A percentile compares a stretch with the other conserved stretches of the same genome.
Conservation (phyloP, 2,329 filamentous ascomycete genomes). For the Helotiales sp. region DNA sequence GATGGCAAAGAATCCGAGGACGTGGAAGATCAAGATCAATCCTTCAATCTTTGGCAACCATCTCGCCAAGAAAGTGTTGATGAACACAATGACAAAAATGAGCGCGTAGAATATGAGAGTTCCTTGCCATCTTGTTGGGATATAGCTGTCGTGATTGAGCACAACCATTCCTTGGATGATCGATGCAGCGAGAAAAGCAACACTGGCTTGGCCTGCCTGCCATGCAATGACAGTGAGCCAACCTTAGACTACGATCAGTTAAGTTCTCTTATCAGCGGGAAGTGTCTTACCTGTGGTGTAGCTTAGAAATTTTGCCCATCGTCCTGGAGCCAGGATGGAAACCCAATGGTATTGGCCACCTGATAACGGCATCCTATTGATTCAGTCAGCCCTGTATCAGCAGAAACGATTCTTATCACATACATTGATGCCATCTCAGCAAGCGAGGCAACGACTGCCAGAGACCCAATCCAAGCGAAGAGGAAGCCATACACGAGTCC, state of each 20-base stretch:
- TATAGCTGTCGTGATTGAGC: constrained; percentile 45
- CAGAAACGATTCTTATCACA: constrained; percentile 20
- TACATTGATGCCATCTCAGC: constrained; percentile 37
- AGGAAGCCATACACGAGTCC: constrained; percentile 33
- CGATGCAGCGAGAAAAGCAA: constrained; percentile 50
- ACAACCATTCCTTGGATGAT: constrained; percentile 53
- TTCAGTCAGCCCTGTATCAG: constrained; percentile 15
- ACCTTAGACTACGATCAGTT: constrained; percentile 41
- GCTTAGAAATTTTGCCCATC: constrained; percentile 56
- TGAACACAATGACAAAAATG: constrained; percentile 46
- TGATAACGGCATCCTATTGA: constrained; percentile 53
- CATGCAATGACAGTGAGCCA: constrained; percentile 58
- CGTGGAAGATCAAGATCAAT: constrained; percentile 54
- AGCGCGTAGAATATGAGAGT: constrained; percentile 50
- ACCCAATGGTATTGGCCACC: constrained; percentile 65
- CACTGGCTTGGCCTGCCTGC: constrained; percentile 44
- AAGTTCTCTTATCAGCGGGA: neutral
- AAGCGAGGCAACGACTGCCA: constrained; percentile 26
- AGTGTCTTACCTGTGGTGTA: constrained; percentile 52
- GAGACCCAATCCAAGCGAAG: constrained; percentile 26
- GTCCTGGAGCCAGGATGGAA: constrained; percentile 48
- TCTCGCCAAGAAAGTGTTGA: constrained; percentile 53
- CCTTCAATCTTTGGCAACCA: constrained; percentile 57
- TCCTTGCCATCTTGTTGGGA: constrained; percentile 48
- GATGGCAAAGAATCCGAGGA: constrained; percentile 47